Percentiles rank a stretch among this genome's conserved stretches.
phyloP scores from a whole-genome alignment of 2,329 filamentous ascomycete genomes.

The Curvularia eragrostidis region DNA sequence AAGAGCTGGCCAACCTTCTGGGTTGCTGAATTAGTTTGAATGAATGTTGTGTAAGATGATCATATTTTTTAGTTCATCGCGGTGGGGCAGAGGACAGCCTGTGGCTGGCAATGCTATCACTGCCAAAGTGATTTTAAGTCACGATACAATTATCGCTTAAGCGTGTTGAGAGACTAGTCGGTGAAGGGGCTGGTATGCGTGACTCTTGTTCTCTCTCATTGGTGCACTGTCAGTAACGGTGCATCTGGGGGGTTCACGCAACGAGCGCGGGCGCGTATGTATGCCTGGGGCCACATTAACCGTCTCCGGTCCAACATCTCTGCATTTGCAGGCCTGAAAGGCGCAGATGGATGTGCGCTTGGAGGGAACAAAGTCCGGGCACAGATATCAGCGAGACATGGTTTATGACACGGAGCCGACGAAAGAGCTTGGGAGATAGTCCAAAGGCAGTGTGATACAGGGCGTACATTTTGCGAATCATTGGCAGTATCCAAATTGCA shows the following conservation, averaged over 20 bases:
- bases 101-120: slow-evolving; percentile 14
- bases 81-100: slow-evolving; percentile 16
- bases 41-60: slow-evolving; percentile 7
- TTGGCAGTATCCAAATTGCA: background rate
- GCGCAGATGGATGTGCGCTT: background rate
- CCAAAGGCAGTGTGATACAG: slow-evolving; percentile 6
- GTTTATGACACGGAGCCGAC: background rate
- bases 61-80: background rate
- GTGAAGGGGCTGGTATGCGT: slow-evolving; percentile 15
- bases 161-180: slow-evolving; percentile 13
- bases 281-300: slow-evolving; percentile 5
- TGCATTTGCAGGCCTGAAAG: background rate
- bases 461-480: slow-evolving; percentile 10
- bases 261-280: slow-evolving; percentile 22
- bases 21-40: slow-evolving; percentile 27
- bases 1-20: slow-evolving; percentile 67
- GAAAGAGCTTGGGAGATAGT: slow-evolving; percentile 3
- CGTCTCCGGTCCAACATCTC: slow-evolving; percentile 1
- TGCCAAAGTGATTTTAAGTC: slow-evolving; percentile 4
- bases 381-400: slow-evolving; percentile 1
- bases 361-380: background rate
- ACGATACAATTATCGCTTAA: slow-evolving; percentile 8
- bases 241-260: slow-evolving; percentile 18
- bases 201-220: slow-evolving; percentile 11
- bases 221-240: slow-evolving; percentile 12